Percentiles rank a stretch among this genome's conserved stretches.
These are phyloP conservation scores for Tympanopsis confertula DNA, from an alignment of 2,329 filamentous ascomycete genomes.

Conservation along the genomic window DNA sequence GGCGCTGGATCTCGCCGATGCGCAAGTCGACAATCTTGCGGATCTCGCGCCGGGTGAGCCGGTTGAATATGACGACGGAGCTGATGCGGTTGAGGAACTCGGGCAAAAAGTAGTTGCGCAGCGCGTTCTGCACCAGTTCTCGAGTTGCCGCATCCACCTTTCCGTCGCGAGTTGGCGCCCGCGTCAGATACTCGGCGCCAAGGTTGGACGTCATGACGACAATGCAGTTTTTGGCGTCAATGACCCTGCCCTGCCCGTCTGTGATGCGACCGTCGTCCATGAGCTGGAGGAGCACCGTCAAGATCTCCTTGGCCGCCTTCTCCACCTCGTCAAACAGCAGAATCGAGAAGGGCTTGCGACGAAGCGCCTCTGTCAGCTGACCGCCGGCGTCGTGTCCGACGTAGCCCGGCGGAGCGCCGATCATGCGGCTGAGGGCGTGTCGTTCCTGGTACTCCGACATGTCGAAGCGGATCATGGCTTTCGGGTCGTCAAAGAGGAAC, in stretches of 20 bases:
- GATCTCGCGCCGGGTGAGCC: slow-evolving; percentile 79
- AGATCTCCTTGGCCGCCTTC: slow-evolving; percentile 93
- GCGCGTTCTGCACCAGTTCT: slow-evolving; percentile 79
- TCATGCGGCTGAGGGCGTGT: slow-evolving; percentile 91
- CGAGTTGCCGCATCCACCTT: slow-evolving; percentile 74
- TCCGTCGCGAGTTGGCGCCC: slow-evolving; percentile 67
- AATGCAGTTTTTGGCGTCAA: slow-evolving; percentile 96
- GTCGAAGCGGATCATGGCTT: slow-evolving; percentile 96
- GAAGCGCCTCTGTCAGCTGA: slow-evolving; percentile 87
- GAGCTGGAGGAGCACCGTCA: slow-evolving; percentile 94
- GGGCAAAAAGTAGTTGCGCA: slow-evolving; percentile 92
- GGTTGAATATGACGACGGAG: slow-evolving; percentile 96
- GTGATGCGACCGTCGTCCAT: slow-evolving; percentile 99
- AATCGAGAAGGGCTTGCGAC: slow-evolving; percentile 93
- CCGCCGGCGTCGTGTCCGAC: slow-evolving; percentile 93
- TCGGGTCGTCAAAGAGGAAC: slow-evolving; percentile 93
- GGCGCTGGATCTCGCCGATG: slow-evolving; percentile 78
- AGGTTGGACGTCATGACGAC: slow-evolving; percentile 99
- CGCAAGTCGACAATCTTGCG: slow-evolving; percentile 91
- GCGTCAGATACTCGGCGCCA: slow-evolving; percentile 79
- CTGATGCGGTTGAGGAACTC: slow-evolving; percentile 98
- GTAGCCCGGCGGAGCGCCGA: slow-evolving; percentile 91
- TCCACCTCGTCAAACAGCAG: slow-evolving; percentile 96
- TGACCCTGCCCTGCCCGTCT: slow-evolving; percentile 86
- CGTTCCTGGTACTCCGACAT: slow-evolving; percentile 99